Percentiles rank a stretch among this genome's conserved stretches.
phyloP scores from a whole-genome alignment of 2,329 filamentous ascomycete genomes.

The Apiospora saccharicola region DNA sequence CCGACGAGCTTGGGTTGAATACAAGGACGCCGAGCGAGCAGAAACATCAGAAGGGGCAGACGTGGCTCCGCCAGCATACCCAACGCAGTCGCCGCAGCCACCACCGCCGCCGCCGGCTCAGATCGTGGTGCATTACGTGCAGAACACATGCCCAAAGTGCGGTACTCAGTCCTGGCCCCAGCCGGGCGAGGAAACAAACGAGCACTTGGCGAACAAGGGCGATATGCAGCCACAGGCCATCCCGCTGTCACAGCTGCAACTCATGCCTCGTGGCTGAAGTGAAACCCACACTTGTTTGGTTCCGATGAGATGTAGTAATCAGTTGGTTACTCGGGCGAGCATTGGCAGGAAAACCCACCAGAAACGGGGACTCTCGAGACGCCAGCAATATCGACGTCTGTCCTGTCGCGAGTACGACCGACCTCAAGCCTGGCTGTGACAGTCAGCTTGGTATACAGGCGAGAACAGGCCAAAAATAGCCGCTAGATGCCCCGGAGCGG shows the following conservation, averaged over 20 bases:
- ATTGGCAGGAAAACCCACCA: neutral
- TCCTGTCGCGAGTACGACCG: neutral
- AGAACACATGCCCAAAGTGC: slow-evolving; percentile 24
- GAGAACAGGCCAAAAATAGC: neutral
- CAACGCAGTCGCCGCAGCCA: neutral
- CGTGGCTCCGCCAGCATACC: neutral
- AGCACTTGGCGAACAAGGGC: slow-evolving; percentile 23
- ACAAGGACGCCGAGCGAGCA: neutral
- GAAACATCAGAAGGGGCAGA: neutral
- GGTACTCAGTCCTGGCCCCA: slow-evolving; percentile 22
- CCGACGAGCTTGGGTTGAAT: slow-evolving; percentile 15
- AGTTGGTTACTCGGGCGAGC: neutral
- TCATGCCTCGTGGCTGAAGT: slow-evolving; percentile 3
- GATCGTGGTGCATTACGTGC: slow-evolving; percentile 26
- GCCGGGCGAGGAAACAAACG: slow-evolving; percentile 24
- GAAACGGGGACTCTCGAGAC: neutral
- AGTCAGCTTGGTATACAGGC: neutral
- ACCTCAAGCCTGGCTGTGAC: neutral
- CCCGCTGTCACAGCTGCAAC: slow-evolving; percentile 1
- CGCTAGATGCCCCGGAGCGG: neutral
- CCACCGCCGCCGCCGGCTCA: slow-evolving; percentile 1
- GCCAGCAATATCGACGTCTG: neutral
- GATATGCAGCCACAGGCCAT: slow-evolving; percentile 24
- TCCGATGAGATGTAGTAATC: too few species aligned
- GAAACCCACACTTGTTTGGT: neutral